A percentile compares a stretch with the other conserved stretches of the same genome.
Conservation (phyloP, 2,329 filamentous ascomycete species). For the Ascomycota sp. region DNA sequence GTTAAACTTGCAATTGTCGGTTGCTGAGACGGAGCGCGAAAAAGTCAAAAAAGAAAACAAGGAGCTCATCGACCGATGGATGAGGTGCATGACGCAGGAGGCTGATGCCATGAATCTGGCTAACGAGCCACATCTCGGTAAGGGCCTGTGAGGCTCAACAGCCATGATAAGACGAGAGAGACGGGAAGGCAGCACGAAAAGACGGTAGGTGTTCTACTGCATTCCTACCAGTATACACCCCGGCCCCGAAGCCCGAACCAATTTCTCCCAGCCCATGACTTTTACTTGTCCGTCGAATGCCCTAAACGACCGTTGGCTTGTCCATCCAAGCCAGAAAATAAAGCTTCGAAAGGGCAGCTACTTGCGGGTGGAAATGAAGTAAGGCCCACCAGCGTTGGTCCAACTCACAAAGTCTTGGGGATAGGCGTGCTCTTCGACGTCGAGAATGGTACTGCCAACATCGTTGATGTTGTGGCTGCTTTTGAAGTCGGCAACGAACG, state of each 20-base stretch:
- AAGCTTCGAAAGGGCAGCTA: constrained; percentile 8
- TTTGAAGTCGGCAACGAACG: constrained; percentile 66
- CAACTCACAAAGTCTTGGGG: constrained; percentile 70
- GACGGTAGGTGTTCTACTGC: too few relatives aligned
- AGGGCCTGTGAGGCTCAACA: constrained; percentile 1
- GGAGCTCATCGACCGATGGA: constrained; percentile 78
- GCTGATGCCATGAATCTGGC: constrained; percentile 68
- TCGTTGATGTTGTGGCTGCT: constrained; percentile 59
- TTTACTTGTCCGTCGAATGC: constrained; percentile 1
- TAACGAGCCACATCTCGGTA: constrained; percentile 25
- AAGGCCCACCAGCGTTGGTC: constrained; percentile 67
- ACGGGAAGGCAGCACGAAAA: too few relatives aligned
- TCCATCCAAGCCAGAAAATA: not conserved
- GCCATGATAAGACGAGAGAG: too few relatives aligned
- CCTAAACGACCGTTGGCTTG: constrained; percentile 4
- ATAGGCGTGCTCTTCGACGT: constrained; percentile 44
- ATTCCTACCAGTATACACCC: too few relatives aligned
- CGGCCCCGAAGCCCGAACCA: too few relatives aligned
- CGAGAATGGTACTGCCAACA: constrained; percentile 61
- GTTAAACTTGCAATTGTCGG: constrained; percentile 68
- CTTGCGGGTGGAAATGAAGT: constrained; percentile 75
- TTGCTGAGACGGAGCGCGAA: constrained; percentile 58
- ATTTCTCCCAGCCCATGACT: not conserved
- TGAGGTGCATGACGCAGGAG: constrained; percentile 70
- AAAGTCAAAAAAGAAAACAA: constrained; percentile 66